Evolutionary conservation across 768 basidiomycete genomes (phyloP).

Genomic region (Xerocomellus dryophilus): DNA sequence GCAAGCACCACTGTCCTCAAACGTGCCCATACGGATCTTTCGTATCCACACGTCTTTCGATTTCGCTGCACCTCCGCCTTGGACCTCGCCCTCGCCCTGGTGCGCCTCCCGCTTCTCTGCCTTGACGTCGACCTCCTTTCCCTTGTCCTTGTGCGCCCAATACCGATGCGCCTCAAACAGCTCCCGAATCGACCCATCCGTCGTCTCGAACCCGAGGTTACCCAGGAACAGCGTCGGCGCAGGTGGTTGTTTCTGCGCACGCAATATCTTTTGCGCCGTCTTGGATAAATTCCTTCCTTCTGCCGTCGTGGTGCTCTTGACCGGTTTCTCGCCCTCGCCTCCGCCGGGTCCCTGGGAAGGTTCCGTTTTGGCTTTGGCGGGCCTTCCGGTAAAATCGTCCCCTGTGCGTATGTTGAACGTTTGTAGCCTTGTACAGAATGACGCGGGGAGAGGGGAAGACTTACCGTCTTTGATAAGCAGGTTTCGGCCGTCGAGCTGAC

Average conservation of each 20-base stretch:
- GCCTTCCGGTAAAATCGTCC: conserved; percentile 69
- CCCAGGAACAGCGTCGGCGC: conserved; percentile 89
- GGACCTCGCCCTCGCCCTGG: not conserved
- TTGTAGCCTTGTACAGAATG: not conserved
- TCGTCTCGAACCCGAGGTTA: conserved; percentile 89
- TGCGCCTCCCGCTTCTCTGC: conserved; percentile 21
- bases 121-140: conserved; percentile 33
- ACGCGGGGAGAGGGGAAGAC: conserved; percentile 11
- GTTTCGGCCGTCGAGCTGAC: conserved; percentile 76
- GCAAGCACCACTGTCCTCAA: conserved; percentile 91
- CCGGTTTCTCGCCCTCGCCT: conserved; percentile 17
- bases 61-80: not conserved
- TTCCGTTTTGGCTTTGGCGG: conserved; percentile 38
- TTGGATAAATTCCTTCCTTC: conserved; percentile 45
- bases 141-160: conserved; percentile 32
- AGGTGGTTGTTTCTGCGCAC: conserved; percentile 76
- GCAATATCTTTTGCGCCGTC: conserved; percentile 74
- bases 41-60: conserved; percentile 55
- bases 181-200: conserved; percentile 68
- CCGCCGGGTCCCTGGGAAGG: conserved; percentile 33
- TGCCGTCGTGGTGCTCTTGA: conserved; percentile 31
- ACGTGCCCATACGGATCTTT: conserved; percentile 90
- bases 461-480: conserved; percentile 91
- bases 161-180: conserved; percentile 63
- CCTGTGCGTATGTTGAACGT: conserved; percentile 42